phyloP scores from a whole-genome alignment of 768 basidiomycete genomes.

The Hypholoma fasciculare region DNA sequence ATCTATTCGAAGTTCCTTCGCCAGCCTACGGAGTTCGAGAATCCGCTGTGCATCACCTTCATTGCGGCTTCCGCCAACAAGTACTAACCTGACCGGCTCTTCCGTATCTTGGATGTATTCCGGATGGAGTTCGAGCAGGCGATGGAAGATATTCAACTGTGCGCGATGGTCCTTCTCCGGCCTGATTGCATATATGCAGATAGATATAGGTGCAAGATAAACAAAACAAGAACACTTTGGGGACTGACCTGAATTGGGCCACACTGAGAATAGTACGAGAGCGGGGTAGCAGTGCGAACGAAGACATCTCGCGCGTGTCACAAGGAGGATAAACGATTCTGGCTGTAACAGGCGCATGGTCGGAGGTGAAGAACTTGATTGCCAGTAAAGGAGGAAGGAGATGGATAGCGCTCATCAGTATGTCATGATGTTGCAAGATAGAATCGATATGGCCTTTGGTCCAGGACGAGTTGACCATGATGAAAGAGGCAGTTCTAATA shows the following conservation, averaged over 20 bases:
- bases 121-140: constrained; percentile 59
- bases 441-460: constrained; percentile 82
- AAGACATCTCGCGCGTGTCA: constrained; percentile 72
- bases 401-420: constrained; percentile 47
- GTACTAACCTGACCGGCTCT: constrained; percentile 55
- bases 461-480: constrained; percentile 97
- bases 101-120: constrained; percentile 41
- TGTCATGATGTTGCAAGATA: constrained; percentile 61
- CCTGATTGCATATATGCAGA: constrained; percentile 33
- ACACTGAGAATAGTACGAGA: constrained; percentile 77
- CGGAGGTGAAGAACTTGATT: constrained; percentile 23
- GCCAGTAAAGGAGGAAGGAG: constrained; percentile 41
- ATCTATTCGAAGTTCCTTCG: constrained; percentile 61
- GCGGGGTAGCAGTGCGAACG: constrained; percentile 52
- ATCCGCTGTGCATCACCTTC: constrained; percentile 72
- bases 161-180: constrained; percentile 93
- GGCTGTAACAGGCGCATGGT: constrained; percentile 27
- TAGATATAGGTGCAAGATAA: neutral
- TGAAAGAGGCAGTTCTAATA: constrained; percentile 69
- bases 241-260: constrained; percentile 85
- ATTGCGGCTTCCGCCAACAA: constrained; percentile 88
- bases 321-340: constrained; percentile 89
- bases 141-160: constrained; percentile 72
- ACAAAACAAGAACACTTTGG: neutral
- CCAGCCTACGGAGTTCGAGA: constrained; percentile 54